Evolutionary conservation across 2,329 filamentous ascomycete species (phyloP), one percentile per base, ranked within the genome.

Genomic region (Pseudogymnoascus sp.): DNA sequence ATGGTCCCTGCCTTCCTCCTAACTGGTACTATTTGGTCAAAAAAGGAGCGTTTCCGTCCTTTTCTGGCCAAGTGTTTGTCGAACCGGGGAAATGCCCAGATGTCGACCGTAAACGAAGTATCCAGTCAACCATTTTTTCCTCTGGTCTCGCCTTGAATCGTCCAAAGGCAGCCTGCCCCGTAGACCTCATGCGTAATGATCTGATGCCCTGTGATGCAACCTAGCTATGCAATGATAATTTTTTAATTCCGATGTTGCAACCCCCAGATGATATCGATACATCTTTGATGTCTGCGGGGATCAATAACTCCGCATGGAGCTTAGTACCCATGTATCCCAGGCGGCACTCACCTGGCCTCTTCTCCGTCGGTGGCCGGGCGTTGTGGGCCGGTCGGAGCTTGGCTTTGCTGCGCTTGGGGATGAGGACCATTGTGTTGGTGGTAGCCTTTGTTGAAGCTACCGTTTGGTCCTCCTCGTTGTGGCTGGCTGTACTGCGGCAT

Each of bases 401-500:
- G 73, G 66, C 71, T 75, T 37, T 66, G 73, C 63, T 75, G 74
- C 64, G 69, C 68, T 65, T 76, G 70, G 65, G 74, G 72, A 62
- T 76, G 63, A 39, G 63, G 64, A 29, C 66, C 64, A 35, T 60
- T 60, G 58, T 68, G 65, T 37, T 72, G 75, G 60, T 77, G 76
- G 64, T 79, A 81, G 66, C 77, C 80, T 72, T 83, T 83, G 66
- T 76, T 78, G 66, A 73, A 76, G 65, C 72, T 81, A 66, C 82
- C 82, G 69, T 80, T 85, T 41, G 78, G 78, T 14, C 73, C 75
- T 67, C 83, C 83, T 70, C 84, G 81, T 61, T 80, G 78, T 66
- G 82, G 81, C 39, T 79, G 80, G 1, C 80, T 80, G 69, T 84
- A 87, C 68, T 87, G 83, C 71, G 88, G 85, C 68, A 78, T 76